These are phyloP conservation scores for Phytomonas francai DNA, from an alignment of 208 protist genomes.

Conservation along the genomic window DNA sequence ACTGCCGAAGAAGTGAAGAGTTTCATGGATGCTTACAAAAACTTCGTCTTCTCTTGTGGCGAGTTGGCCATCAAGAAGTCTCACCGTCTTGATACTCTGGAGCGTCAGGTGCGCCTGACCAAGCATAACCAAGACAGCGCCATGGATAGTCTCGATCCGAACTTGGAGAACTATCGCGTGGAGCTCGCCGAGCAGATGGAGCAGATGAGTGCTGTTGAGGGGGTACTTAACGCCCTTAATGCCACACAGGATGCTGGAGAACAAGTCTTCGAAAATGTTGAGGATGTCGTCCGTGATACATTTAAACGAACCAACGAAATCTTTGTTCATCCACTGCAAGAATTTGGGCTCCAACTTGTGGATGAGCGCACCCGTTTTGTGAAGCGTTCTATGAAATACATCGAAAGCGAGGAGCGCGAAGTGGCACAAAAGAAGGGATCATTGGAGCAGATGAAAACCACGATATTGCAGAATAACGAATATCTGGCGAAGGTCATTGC, in stretches of 20 bases:
- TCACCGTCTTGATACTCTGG: slow-evolving; percentile 77
- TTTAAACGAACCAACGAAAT: slow-evolving; percentile 27
- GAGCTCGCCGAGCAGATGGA: slow-evolving; percentile 60
- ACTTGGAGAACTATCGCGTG: slow-evolving; percentile 54
- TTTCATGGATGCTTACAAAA: slow-evolving; percentile 56
- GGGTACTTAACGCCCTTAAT: slow-evolving; percentile 75
- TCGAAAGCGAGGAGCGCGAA: slow-evolving; percentile 74
- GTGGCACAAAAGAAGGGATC: slow-evolving; percentile 46
- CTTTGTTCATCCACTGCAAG: slow-evolving; percentile 77
- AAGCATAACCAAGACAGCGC: slow-evolving; percentile 73
- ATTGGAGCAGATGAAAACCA: slow-evolving; percentile 47
- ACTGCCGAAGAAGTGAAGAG: slow-evolving; percentile 38
- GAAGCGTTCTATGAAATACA: slow-evolving; percentile 65
- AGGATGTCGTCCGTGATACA: slow-evolving; percentile 36
- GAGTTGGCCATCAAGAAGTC: slow-evolving; percentile 83
- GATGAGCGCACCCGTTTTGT: slow-evolving; percentile 62
- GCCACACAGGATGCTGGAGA: slow-evolving; percentile 74
- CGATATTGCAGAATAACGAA: slow-evolving; percentile 52
- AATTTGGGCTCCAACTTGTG: slow-evolving; percentile 58
- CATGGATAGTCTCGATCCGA: slow-evolving; percentile 84
- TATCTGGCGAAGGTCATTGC: slow-evolving; percentile 22
- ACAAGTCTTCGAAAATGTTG: slow-evolving; percentile 71
- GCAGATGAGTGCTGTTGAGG: slow-evolving; percentile 65
- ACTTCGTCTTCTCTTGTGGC: slow-evolving; percentile 59
- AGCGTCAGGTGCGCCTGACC: slow-evolving; percentile 71